Evolutionary conservation across 176 grass and related monocot species (phyloP), one percentile per base, ranked within the genome.

Genomic region (Raddia distichophylla): DNA sequence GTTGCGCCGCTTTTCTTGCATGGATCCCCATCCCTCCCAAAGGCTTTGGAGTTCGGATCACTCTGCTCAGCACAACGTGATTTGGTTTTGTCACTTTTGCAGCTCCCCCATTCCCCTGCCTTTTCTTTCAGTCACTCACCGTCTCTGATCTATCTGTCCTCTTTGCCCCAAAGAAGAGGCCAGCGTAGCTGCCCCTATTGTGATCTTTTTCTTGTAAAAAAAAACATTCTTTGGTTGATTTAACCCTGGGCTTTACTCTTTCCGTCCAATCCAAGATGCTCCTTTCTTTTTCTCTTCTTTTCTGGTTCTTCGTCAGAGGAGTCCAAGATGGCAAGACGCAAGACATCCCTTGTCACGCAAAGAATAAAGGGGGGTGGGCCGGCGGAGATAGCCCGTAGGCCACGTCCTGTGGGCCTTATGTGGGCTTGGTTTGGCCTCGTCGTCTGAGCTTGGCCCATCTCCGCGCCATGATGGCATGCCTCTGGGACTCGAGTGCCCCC

Each of bases 21-120:
- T 60, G 61, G 60, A 77, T 61, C 67, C 66, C 69, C 74, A 66
- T 52, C 32, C 61, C 20, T 46, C 37, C 37, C 37, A 40, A 40
- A 60, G 11, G 45, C 63, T 83, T 82, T 68, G 67, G 87, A 65
- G 65, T 77, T 69, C 58, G 82, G 47, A 51, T 27, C 27, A 27
- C 77, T 64, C 53, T 63, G 27, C 4, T 75, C 34, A 53, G 75
- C 50, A 80, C 82, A 47, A 37, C 45, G 73, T 78, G 84, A 90
- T 86, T 86, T 83, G 88, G 79, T 86, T 27, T 79, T 60, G 68
- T 60, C 78, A 51, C 87, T 82, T 89, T 85, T 77, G 82, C 37
- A 40, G 37, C 43, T 65, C 77, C 67, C 48, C 44, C 83, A 73
- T 73, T 60, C 73, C 66, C 74, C 59, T 20, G 47, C 47, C 59